Evolutionary conservation across 1,284 basidiomycete species (phyloP), one percentile per base, ranked within the genome.

Genomic region (Heterobasidion occidentale): DNA sequence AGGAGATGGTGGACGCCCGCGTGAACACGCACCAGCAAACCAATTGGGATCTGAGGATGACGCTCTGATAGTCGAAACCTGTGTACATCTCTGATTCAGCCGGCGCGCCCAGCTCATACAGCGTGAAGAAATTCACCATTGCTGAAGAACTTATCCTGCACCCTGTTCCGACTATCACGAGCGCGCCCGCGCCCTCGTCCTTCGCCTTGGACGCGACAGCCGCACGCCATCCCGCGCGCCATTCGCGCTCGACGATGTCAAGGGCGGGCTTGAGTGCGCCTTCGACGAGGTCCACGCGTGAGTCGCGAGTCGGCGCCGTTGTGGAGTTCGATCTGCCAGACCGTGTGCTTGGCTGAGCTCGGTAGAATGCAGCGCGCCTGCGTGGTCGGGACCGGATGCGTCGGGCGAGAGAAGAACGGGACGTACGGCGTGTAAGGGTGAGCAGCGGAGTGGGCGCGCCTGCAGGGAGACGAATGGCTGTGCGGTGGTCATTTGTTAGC

Each of bases 91-190:
- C 4, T 7, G 3, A 7, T 42, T n/a, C 11, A 42, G 12, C 38
- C 38, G n/a, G 38, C 12, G 11, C 38, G 38, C 11, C 38, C 38
- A 42, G 4, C 38, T 42, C 12, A 3, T 42, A 12, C 11, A 12
- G 38, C 38, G 38, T 48, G 34, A 27, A 20, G 34, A 11, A 9
- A 55, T 62, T 15, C 54, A 83, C 92, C 92, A 67, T 94, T 94
- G 69, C 86, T 89, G 71, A 94, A 95, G 78, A 94, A 95, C 71
- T 92, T 94, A 65, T 92, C 81, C 66, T 90, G 85, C 56, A 78
- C 77, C 58, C 77, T 77, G 54, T 80, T 7, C 90, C 89, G 3
- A 90, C 84, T 52, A 94, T 81, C 55, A 94, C 83, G 45, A 95
- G 71, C 1, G 89, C 84, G 15, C 91, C 92, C 60, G 75, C 73